phyloP scores from a whole-genome alignment of 345 rosid species.

The Laguncularia racemosa region DNA sequence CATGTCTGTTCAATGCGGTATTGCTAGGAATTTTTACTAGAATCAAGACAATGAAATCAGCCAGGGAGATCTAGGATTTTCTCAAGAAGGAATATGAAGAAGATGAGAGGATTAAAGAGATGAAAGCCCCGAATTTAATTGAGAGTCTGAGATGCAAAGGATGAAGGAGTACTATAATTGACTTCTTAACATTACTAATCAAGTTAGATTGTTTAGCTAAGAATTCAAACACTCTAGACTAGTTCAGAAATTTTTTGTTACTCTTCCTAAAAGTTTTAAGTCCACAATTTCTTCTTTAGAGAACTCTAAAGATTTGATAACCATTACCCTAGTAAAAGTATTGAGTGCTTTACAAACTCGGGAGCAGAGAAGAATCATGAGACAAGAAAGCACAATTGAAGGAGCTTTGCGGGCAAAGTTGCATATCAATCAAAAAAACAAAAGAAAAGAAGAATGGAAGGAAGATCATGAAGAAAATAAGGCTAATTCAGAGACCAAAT shows the following conservation, averaged over 20 bases:
- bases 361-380: too few species aligned
- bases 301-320: conserved; percentile 1
- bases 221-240: neutral
- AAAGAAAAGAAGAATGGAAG: too few species aligned
- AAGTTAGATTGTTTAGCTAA: neutral
- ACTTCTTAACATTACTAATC: conserved; percentile 4
- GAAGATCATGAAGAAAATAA: too few species aligned
- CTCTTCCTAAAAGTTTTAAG: conserved; percentile 4
- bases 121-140: conserved; percentile 1
- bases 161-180: conserved; percentile 8
- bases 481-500: too few species aligned
- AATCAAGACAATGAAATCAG: neutral
- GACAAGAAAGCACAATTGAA: too few species aligned
- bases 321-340: neutral
- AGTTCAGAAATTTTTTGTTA: conserved; percentile 4
- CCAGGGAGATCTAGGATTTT: conserved; percentile 6
- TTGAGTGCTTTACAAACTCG: too few species aligned
- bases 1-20: neutral
- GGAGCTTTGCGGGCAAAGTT: too few species aligned
- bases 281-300: conserved; percentile 2
- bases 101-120: conserved; percentile 1
- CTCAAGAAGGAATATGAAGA: conserved; percentile 7
- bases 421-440: too few species aligned
- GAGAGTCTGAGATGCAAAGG: conserved; percentile 2
- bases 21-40: conserved; percentile 7